Evolutionary conservation across 306 rosid species (phyloP), one percentile per base, ranked within the genome.

Genomic region (Gynostemma pentaphyllum): DNA sequence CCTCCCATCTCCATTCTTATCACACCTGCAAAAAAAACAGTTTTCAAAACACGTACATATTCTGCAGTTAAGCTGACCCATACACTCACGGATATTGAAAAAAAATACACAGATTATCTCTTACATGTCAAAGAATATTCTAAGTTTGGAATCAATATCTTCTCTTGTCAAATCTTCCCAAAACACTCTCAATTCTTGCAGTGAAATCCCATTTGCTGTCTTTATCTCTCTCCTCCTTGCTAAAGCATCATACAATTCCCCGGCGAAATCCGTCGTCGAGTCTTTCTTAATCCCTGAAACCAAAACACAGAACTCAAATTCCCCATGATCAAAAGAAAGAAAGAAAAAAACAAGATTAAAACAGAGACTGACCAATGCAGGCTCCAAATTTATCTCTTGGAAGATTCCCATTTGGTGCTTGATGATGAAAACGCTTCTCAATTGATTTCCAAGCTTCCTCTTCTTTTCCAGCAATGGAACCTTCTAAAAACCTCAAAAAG

Each of bases 121-220:
- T 70, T 82, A 82, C 91, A 85, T 79, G 79, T 85, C 91, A 72
- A 85, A 85, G 82, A 85, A 85, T 62, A 80, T 83, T 66, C 77
- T 85, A 71, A 85, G 91, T 56, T 87, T 72, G 7, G 85, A 70
- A 66, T 82, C 85, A 29, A 85, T 51, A 72, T 82, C 83, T 27
- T 73, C 67, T 48, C 5, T 54, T 9, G 80, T 82, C 77, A 85
- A 71, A 40, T 85, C 85, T 64, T 85, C 87, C 91, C 91, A 85
- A 66, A 82, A 82, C 3, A 59, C 24, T 73, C 36, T 77, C 51
- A 64, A 65, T 55, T 85, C 72, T 41, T 46, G 71, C 59, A 68
- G 4, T 48, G 73, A 68, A 29, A 79, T 72, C 55, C 85, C 85
- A 45, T 75, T 48, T 15, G 34, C 64, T 49, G 62, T 23, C 27